A percentile compares a stretch with the other conserved stretches of the same genome.
Evolutionary conservation across 257 asterid species (phyloP).

Genomic region (Linderniella brevidens): DNA sequence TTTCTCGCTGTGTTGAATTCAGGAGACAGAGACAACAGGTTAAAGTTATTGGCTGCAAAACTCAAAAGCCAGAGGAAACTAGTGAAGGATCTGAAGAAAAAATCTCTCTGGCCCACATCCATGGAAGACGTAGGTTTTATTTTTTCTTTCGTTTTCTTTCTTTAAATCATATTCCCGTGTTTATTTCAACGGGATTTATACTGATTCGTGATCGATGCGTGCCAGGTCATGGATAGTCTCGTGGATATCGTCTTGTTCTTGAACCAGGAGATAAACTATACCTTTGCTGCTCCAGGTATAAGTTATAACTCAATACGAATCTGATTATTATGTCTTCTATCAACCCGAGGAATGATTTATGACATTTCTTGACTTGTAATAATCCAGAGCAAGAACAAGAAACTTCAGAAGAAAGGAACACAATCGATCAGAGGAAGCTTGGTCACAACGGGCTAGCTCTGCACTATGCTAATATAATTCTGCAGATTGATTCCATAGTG

Average conservation of each 20-base stretch:
- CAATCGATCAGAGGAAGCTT: conserved; percentile 15
- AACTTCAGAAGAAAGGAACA: no score
- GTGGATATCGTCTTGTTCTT: conserved; percentile 58
- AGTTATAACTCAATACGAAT: conserved; percentile 28
- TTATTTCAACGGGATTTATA: background rate
- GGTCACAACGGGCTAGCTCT: conserved; percentile 67
- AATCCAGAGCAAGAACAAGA: no score
- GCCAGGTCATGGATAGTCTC: conserved; percentile 64
- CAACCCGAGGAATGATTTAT: background rate
- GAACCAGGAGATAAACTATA: conserved; percentile 49
- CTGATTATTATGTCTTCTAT: background rate
- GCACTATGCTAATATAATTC: conserved; percentile 72
- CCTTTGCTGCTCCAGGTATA: conserved; percentile 47
- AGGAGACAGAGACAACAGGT: conserved; percentile 34
- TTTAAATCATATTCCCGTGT: conserved; percentile 1
- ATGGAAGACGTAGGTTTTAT: conserved; percentile 57
- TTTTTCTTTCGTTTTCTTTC: background rate
- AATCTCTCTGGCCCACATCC: conserved; percentile 63
- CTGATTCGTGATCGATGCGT: conserved; percentile 9
- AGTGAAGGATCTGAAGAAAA: conserved; percentile 47
- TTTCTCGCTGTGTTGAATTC: conserved; percentile 9
- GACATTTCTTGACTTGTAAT: no score
- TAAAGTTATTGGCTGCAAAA: conserved; percentile 25
- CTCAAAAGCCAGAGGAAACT: conserved; percentile 45
- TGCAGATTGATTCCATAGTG: conserved; percentile 66